Evolutionary conservation across 1,139 yeast species (phyloP).

Genomic region (Suhomyces coccinellae): DNA sequence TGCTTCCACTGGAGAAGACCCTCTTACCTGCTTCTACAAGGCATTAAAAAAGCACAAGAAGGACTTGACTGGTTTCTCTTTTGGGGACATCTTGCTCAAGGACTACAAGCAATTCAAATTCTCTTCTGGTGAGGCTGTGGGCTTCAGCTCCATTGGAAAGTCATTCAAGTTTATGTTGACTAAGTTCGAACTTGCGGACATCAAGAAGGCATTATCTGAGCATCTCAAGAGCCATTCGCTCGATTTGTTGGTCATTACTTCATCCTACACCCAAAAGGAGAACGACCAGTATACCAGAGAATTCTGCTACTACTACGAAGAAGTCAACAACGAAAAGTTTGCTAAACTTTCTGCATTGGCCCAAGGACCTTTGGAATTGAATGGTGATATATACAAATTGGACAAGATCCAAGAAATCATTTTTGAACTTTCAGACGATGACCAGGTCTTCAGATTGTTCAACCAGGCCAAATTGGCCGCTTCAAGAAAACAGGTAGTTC

Average conservation of each 20-base stretch:
- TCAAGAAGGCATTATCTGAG: conserved; percentile 38
- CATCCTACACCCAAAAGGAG: conserved; percentile 52
- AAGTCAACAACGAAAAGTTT: conserved; percentile 18
- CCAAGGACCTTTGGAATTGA: conserved; percentile 17
- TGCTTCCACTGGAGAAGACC: not conserved
- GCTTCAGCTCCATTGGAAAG: conserved; percentile 75
- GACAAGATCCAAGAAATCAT: conserved; percentile 8
- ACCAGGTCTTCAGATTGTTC: conserved; percentile 30
- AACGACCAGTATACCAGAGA: conserved; percentile 56
- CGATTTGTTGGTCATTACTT: conserved; percentile 60
- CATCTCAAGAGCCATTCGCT: conserved; percentile 42
- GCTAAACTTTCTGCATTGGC: conserved; percentile 28
- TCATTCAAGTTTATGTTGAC: conserved; percentile 58
- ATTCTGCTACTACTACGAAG: conserved; percentile 42
- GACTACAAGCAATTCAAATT: conserved; percentile 79
- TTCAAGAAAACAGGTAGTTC: conserved; percentile 87
- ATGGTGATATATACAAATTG: conserved; percentile 15
- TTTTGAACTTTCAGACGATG: conserved; percentile 3
- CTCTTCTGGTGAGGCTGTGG: conserved; percentile 46
- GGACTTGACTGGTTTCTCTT: conserved; percentile 59
- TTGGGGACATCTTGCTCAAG: conserved; percentile 65
- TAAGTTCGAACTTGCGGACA: conserved; percentile 30
- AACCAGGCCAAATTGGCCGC: conserved; percentile 60
- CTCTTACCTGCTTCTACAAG: conserved; percentile 29
- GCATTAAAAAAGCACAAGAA: conserved; percentile 56